Base-by-base conservation (phyloP, 1,139 yeast genomes). In the Saccharomycopsis crataegensis region DNA sequence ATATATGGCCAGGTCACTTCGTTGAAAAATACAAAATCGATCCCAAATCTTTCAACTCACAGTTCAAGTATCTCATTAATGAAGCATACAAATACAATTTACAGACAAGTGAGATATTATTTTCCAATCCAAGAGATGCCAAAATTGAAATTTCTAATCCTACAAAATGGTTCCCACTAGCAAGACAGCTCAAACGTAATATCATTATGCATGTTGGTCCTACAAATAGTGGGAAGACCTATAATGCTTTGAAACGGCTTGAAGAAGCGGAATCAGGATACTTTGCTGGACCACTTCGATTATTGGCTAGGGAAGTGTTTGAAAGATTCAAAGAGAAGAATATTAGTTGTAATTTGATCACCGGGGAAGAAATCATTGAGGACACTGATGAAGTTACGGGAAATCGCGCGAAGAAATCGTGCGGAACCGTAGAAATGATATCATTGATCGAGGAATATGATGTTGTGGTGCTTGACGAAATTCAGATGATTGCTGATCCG, bases 191-290 rank as follows among this genome's bases (percentile, higher is more conserved):
- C 73, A 83, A 81, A 59, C 74, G 99, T 44, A 84, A 85, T 55
- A 77, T 93, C 47, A 76, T 84, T 22, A 78, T 94, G 81, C 99
- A 93, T 66, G 89, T 93, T 17, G 99, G 99, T 0, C 99, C 99
- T 0, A 93, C 99, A 0, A 93, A 93, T 66, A 83, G 94, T 61
- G 99, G 99, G n/a, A 93, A 93, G 64, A 93, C 99, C 0, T 86
- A 87, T 64, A 78, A 80, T 50, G 96, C 98, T 0, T 70, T 93
- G 46, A 76, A 85, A 62, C 76, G 81, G 53, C 73, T 93, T 47
- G 81, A 82, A 60, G 62, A 68, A n/a, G 82, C 91, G 8, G 74
- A 79, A 43, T 76, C 83, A n/a, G 99, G 99, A 0, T 87, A 86
- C 61, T 93, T 86, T 67, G 98, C 98, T 0, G 99, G 99, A 0